Evolutionary conservation across 192 early-diverging fungal genomes (phyloP), one percentile per base, ranked within the genome.

Genomic region (Entophlyctis luteolus): DNA sequence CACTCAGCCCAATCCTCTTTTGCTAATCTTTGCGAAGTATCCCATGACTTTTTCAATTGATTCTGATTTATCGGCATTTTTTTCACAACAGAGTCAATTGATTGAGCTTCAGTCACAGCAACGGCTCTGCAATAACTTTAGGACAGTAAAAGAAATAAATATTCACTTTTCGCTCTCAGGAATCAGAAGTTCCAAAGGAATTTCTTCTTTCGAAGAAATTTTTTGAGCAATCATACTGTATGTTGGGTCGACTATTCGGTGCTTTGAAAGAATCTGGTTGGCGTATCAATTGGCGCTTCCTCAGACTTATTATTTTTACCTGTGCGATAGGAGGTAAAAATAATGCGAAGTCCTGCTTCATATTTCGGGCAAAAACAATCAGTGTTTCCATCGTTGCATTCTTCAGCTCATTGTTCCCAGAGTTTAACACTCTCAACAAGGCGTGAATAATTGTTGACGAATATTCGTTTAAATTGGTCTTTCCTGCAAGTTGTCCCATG

Each of bases 1-100:
- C 96, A 99, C 67, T 93, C 92, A 33, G 86, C 74, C 96, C 96
- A 99, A 71, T 96, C 94, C 59, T 95, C 93, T 56, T 87, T 90
- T 6, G 90, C 92, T 0, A 89, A 90, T 71, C 94, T 67, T 55
- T 91, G 93, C 0, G 87, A 89, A 14, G 89, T 86, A 39, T 95
- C 91, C 91, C 92, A 93, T 2, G 91, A 86, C 49, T 88, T 89
- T 55, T 89, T 91, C 36, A 95, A 76, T 62, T 89, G 87, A 38
- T 84, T 82, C 47, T 92, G 93, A 63, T 95, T 93, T 12, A 99
- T 89, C 4, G 89, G 85, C 22, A 93, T 79, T 68, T 92, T 92
- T 58, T 90, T 85, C 0, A 86, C 76, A 3, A 78, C 56, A 2
- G 56, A 63, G 47, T 81, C 79, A 14, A 62, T 71, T 2, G 74